These are phyloP conservation scores for Pilatotrama ljubarskyi DNA, from an alignment of 768 basidiomycete genomes.

Conservation along the genomic window DNA sequence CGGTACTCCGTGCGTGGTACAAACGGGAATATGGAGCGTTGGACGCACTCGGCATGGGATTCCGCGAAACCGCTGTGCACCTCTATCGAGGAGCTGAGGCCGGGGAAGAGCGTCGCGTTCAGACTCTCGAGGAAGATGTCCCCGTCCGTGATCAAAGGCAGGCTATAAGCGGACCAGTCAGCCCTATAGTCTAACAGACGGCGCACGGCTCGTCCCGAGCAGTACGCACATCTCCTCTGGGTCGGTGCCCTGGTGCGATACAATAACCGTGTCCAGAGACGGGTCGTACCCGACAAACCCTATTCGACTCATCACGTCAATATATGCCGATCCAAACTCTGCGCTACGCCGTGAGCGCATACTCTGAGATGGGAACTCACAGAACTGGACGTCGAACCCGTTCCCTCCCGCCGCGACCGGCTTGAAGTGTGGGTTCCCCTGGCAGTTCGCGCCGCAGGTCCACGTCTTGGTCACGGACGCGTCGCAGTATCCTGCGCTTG, in stretches of 20 bases:
- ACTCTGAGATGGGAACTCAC: constrained; percentile 25
- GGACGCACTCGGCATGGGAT: constrained; percentile 46
- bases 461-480: constrained; percentile 29
- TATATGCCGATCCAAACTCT: too few species aligned
- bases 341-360: too few species aligned
- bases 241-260: constrained; percentile 42
- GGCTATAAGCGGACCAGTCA: constrained; percentile 24
- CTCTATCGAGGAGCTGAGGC: constrained; percentile 41
- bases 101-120: constrained; percentile 49
- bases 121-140: constrained; percentile 38
- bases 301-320: constrained; percentile 19
- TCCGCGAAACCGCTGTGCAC: constrained; percentile 49
- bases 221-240: constrained; percentile 31
- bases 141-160: constrained; percentile 43
- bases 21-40: background rate
- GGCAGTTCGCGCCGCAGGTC: constrained; percentile 41
- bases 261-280: constrained; percentile 34
- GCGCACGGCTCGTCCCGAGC: background rate
- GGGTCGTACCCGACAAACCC: constrained; percentile 59
- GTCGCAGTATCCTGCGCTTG: constrained; percentile 35
- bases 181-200: too few species aligned
- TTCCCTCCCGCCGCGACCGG: constrained; percentile 52
- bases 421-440: constrained; percentile 47
- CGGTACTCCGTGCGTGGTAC: background rate
- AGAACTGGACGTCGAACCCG: constrained; percentile 44